Evolutionary conservation across 768 basidiomycete species (phyloP), one percentile per base, ranked within the genome.

Genomic region (Amanita muscaria): DNA sequence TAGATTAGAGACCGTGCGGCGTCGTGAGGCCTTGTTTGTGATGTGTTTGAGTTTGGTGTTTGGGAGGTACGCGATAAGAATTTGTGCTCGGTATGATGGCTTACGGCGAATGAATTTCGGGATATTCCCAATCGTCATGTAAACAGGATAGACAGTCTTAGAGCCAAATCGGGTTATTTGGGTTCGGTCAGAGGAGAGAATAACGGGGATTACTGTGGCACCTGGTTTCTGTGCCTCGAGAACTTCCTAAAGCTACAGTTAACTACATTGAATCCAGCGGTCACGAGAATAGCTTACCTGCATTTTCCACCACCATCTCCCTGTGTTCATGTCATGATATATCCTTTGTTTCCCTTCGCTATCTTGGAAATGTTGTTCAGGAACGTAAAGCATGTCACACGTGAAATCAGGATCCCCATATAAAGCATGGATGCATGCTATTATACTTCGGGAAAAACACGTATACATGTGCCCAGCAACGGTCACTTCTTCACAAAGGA

Each of bases 241-340:
- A 4, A 15, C 33, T 46, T 38, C 50, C 56, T 57, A 22, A 37
- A 18, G 16, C n/a, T n/a, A n/a, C n/a, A n/a, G n/a, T n/a, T n/a
- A 12, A 8, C 25, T 10, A 10, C 9, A 27, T 25, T 25, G 9
- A 27, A 15, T n/a, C 3, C 27, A 18, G 25, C 46, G 29, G 21
- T 9, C 12, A 33, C 34, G 21, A 40, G 31, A 19, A 29, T 21
- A 19, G 19, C 29, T 18, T 50, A 67, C 70, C 58, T 72, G 69
- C 2, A 60, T 60, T 14, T 33, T 19, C 70, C 70, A 72, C 69
- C 70, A 70, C 70, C 71, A 72, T 40, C 57, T 59, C 0, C 64
- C 66, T 0, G 64, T 68, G 19, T 69, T 51, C 56, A 68, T 56
- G 22, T 68, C 64, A 44, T 56, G 53, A 19, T 54, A 62, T n/a